A percentile compares a stretch with the other conserved stretches of the same genome.
Conservation (phyloP, 768 basidiomycete species). For the Serendipita sp. region DNA sequence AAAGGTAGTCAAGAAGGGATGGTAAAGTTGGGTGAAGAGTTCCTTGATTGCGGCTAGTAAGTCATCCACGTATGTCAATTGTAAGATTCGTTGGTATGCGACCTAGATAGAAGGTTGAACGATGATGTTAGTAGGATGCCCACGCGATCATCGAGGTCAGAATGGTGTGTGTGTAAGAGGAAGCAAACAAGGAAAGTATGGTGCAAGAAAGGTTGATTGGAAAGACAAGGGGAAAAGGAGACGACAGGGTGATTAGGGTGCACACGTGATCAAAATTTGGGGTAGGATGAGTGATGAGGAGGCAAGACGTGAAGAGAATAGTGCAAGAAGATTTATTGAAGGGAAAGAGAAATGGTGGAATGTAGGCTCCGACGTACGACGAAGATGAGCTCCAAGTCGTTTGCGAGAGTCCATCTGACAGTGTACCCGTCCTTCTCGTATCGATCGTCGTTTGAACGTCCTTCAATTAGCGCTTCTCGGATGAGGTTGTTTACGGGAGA, state of each 20-base stretch:
- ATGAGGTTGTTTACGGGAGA: constrained; percentile 83
- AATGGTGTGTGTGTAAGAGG: too few relatives aligned
- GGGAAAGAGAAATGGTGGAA: not conserved
- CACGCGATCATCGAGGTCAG: too few relatives aligned
- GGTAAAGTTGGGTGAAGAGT: constrained; percentile 75
- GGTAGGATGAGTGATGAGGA: too few relatives aligned
- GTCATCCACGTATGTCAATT: constrained; percentile 85
- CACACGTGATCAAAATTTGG: too few relatives aligned
- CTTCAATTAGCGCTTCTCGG: constrained; percentile 83
- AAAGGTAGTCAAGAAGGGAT: constrained; percentile 69
- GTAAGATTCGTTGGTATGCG: constrained; percentile 90
- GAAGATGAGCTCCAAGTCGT: constrained; percentile 92
- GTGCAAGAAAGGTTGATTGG: too few relatives aligned
- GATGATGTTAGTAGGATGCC: not conserved
- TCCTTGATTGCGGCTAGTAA: constrained; percentile 66
- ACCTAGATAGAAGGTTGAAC: too few relatives aligned
- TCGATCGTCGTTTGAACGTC: constrained; percentile 61
- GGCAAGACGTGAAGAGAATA: constrained; percentile 6
- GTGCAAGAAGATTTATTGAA: too few relatives aligned
- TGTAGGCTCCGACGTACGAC: constrained; percentile 30
- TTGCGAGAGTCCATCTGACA: constrained; percentile 87
- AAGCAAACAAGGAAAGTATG: not conserved
- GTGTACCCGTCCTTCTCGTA: constrained; percentile 93
- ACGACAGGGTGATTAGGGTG: too few relatives aligned
- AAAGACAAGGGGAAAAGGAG: too few relatives aligned